Conservation (phyloP, 2,329 filamentous ascomycete species). For the Pseudonectria foliicola region DNA sequence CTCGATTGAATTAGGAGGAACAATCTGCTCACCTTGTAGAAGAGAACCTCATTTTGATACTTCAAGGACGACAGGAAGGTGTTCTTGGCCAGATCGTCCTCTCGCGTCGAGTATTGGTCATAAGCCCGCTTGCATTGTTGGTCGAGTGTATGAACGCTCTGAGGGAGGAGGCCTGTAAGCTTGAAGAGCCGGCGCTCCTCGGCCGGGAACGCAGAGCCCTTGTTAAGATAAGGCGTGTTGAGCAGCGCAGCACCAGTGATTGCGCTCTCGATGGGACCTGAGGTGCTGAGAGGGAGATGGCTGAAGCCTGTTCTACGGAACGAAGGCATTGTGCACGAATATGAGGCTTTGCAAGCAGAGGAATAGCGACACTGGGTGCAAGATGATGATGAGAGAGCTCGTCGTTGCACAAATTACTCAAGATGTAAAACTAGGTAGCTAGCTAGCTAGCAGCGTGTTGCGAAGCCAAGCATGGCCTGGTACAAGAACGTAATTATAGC, state of each 20-base stretch:
- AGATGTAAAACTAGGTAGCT: too few species aligned
- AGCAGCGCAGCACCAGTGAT: conserved; percentile 28
- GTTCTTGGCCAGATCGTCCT: conserved; percentile 69
- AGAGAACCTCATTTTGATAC: conserved; percentile 78
- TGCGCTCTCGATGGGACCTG: conserved; percentile 29
- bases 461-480: too few species aligned
- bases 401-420: too few species aligned
- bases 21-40: conserved; percentile 53
- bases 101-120: conserved; percentile 61
- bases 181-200: conserved; percentile 64
- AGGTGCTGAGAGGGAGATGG: conserved; percentile 28
- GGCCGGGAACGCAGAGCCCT: conserved; percentile 68
- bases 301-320: conserved; percentile 18
- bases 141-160: conserved; percentile 65
- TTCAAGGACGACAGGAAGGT: conserved; percentile 82
- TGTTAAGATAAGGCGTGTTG: conserved; percentile 53
- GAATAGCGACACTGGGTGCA: too few species aligned
- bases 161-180: conserved; percentile 66
- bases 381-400: too few species aligned
- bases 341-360: too few species aligned
- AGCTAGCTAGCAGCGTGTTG: too few species aligned
- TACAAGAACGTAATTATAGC: too few species aligned
- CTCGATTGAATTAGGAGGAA: neutral
- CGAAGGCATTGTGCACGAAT: neutral
- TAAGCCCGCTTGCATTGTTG: conserved; percentile 74